These are phyloP conservation scores for Chaetomium sp. DNA, from an alignment of 2,329 filamentous ascomycete genomes.

Conservation along the genomic window DNA sequence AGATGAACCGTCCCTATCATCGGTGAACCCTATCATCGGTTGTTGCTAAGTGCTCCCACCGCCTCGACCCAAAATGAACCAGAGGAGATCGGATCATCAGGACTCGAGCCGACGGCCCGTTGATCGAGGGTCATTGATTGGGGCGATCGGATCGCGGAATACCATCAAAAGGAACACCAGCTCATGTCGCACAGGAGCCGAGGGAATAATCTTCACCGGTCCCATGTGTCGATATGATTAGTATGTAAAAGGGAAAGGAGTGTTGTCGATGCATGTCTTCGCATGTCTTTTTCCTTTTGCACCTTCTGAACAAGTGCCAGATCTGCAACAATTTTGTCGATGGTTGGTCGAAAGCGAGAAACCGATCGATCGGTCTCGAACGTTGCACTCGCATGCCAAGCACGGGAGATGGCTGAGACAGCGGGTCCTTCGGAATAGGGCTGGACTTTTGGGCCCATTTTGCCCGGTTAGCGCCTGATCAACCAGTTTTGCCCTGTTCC, in stretches of 20 bases:
- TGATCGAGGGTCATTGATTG: not conserved
- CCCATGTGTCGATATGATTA: not conserved
- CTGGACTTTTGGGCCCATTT: slow-evolving; percentile 1
- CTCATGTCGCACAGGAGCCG: not conserved
- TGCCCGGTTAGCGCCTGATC: not conserved
- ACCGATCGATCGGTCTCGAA: slow-evolving; percentile 28
- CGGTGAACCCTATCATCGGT: too few relatives aligned
- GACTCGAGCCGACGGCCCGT: not conserved
- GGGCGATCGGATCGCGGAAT: not conserved
- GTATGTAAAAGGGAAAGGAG: not conserved
- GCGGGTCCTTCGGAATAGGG: not conserved
- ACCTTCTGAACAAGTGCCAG: not conserved
- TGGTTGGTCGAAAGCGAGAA: slow-evolving; percentile 3
- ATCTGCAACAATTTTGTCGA: slow-evolving; percentile 14
- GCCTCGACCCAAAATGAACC: not conserved
- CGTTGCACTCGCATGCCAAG: slow-evolving; percentile 24
- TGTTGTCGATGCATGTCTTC: not conserved
- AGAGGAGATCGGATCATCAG: not conserved
- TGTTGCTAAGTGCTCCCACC: too few relatives aligned
- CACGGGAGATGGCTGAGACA: slow-evolving; percentile 18
- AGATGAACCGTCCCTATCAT: too few relatives aligned
- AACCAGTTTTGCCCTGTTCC: not conserved
- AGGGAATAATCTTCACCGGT: not conserved
- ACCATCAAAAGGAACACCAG: not conserved
- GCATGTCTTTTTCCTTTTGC: slow-evolving; percentile 1